Conservation (phyloP, 768 basidiomycete genomes). For the Serendipita sp. region DNA sequence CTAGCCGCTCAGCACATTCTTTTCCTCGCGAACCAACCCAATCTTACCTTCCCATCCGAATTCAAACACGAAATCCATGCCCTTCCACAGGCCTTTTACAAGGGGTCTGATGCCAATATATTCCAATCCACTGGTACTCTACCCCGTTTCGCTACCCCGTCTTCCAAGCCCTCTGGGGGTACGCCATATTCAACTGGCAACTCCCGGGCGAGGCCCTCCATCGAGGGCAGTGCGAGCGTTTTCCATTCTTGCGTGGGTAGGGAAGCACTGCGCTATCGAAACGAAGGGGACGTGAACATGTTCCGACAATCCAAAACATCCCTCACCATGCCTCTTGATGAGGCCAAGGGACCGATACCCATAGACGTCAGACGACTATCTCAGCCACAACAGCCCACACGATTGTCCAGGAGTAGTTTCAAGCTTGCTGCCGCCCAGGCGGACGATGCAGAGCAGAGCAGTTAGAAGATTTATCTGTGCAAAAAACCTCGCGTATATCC, state of each 20-base stretch:
- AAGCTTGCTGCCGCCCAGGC: neutral
- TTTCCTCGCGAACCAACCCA: neutral
- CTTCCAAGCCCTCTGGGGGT: neutral
- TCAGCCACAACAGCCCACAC: neutral
- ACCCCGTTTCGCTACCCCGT: neutral
- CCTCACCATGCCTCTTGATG: neutral
- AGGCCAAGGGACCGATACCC: neutral
- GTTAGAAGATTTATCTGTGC: neutral
- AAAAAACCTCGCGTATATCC: neutral
- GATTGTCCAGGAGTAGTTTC: neutral
- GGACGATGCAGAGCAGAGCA: neutral
- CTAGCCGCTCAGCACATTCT: constrained; percentile 1
- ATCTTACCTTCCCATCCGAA: neutral
- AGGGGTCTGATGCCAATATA: neutral
- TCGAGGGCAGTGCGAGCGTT: neutral
- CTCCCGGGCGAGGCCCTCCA: neutral
- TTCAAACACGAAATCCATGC: neutral
- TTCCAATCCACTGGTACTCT: neutral
- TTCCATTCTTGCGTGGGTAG: neutral
- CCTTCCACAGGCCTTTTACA: neutral
- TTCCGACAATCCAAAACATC: constrained; percentile 2
- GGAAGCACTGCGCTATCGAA: neutral
- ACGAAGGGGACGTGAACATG: neutral
- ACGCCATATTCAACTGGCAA: neutral
- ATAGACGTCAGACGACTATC: neutral